These are phyloP conservation scores for Epichloe sp. DNA, from an alignment of 2,329 filamentous ascomycete species.

Conservation along the genomic window DNA sequence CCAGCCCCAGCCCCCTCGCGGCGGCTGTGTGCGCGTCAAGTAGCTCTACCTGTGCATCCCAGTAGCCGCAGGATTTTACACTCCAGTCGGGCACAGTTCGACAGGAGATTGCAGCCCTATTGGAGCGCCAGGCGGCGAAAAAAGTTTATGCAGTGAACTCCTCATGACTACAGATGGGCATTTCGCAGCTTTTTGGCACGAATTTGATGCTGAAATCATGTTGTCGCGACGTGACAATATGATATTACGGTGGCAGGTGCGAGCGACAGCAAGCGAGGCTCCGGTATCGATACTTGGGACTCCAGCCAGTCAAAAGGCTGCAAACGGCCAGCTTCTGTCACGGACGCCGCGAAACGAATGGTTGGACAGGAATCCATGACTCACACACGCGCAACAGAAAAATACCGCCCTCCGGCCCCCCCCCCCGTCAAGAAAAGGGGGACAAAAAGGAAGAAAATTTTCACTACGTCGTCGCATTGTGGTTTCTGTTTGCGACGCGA, in stretches of 20 bases:
- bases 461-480: conserved; percentile 6
- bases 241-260: background rate
- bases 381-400: conserved; percentile 10
- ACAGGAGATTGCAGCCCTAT: background rate
- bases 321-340: conserved; percentile 18
- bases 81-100: background rate
- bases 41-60: conserved; percentile 17
- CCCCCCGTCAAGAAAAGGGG: background rate
- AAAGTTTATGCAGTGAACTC: background rate
- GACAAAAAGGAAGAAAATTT: conserved; percentile 7
- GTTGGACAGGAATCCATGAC: conserved; percentile 16
- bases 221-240: background rate
- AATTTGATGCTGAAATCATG: background rate
- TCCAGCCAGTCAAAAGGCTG: conserved; percentile 19
- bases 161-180: too few species aligned
- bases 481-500: conserved; percentile 7
- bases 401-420: background rate
- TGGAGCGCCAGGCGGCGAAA: background rate
- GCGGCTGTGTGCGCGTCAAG: conserved; percentile 15
- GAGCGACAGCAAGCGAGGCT: background rate
- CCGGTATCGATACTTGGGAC: conserved; percentile 12
- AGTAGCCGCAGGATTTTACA: conserved; percentile 18
- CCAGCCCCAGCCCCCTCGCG: conserved; percentile 8
- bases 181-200: background rate
- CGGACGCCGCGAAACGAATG: conserved; percentile 11